Evolutionary conservation across 176 grass and related monocot species (phyloP), one percentile per base, ranked within the genome.

Genomic region (Cocos nucifera): DNA sequence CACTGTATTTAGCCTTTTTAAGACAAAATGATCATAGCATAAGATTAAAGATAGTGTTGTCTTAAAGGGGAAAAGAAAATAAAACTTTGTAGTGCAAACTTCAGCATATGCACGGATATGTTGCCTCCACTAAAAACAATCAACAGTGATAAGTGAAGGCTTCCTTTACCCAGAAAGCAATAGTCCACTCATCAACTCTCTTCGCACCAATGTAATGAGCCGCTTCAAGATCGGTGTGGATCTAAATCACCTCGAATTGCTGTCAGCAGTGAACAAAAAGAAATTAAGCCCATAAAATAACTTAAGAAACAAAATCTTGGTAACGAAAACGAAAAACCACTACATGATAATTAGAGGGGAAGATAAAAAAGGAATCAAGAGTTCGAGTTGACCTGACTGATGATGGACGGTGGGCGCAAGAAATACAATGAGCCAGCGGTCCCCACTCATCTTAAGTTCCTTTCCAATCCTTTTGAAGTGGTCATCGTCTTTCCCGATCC

Each of bases 401-500:
- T 83, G n/a, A 69, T 84, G 80, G 54, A 90, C 91, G n/a, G 83
- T 96, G 15, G 91, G 86, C 1, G 86, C 77, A 27, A 87, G 86
- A 56, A 87, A 96, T 57, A 96, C 26, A 48, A 95, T 72, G 71
- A 85, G 57, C 59, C 75, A 63, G 58, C 71, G 28, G 26, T 79
- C 82, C 61, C 22, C 52, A n/a, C 54, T 78, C 52, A 67, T 16
- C 61, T 44, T 75, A 44, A 55, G 70, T 15, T 79, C 58, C 21
- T 62, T 63, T 50, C 51, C 70, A 26, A 90, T 66, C 32, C 85
- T 30, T 27, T 82, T 84, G 59, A 96, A 87, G 86, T 77, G 20
- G 87, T 85, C 86, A 96, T 96, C 17, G 86, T 96, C 75, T 85
- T 96, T 53, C 83, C 91, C 1, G 86, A 51, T 49, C 83, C 51